phyloP scores from a whole-genome alignment of 164 flowering plant species.

The Platanus orientalis region DNA sequence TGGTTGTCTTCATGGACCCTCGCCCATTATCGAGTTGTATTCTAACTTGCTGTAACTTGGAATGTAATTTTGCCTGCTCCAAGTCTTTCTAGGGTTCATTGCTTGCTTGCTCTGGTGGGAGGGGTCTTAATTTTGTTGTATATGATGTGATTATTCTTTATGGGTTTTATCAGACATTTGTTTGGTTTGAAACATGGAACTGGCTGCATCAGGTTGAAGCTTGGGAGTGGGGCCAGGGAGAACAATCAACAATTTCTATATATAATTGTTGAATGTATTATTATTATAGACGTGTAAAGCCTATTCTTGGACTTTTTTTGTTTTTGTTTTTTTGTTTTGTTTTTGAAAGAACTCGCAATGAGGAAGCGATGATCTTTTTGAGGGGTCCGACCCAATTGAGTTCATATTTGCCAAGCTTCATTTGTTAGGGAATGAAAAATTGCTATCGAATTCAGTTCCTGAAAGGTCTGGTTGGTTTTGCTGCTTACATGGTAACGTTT shows the following conservation, averaged over 20 bases:
- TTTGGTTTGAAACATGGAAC: conserved; percentile 10
- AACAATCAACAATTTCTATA: background rate
- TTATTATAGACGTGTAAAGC: background rate
- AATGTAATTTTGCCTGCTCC: conserved; percentile 31
- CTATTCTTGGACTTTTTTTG: background rate
- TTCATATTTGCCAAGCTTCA: too few species aligned
- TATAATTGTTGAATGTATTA: background rate
- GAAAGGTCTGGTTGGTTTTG: too few species aligned
- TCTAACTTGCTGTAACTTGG: conserved; percentile 24
- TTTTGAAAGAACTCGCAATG: too few species aligned
- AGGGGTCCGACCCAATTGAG: too few species aligned
- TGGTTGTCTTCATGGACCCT: conserved; percentile 14
- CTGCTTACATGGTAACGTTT: too few species aligned
- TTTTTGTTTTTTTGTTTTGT: too few species aligned
- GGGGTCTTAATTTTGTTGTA: conserved; percentile 40
- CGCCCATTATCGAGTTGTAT: conserved; percentile 24
- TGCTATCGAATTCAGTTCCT: too few species aligned
- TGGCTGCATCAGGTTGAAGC: conserved; percentile 4
- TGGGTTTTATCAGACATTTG: conserved; percentile 21
- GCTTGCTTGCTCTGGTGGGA: conserved; percentile 22
- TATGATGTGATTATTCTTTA: conserved; percentile 50
- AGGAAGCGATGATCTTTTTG: too few species aligned
- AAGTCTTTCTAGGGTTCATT: conserved; percentile 22
- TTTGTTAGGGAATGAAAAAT: too few species aligned
- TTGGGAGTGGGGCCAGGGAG: background rate